Evolutionary conservation across 106 monocot species (phyloP).

Genomic region (Triglochin maritima): DNA sequence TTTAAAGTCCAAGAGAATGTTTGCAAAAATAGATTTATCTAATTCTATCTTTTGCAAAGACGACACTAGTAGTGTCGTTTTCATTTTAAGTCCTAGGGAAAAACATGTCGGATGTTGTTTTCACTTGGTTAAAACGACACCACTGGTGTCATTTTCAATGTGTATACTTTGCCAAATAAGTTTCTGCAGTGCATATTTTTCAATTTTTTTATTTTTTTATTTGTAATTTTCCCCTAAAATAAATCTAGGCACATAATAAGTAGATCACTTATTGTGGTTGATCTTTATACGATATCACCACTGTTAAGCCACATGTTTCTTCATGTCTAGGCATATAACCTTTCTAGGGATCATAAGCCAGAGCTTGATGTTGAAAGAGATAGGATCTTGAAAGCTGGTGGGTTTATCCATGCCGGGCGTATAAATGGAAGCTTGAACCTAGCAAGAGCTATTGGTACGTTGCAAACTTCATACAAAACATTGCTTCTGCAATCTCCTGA

Average conservation of each 20-base stretch:
- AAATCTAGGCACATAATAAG: not conserved
- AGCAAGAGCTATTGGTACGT: slow-evolving; percentile 75
- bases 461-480: not conserved
- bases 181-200: no score
- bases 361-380: slow-evolving; percentile 72
- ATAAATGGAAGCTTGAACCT: slow-evolving; percentile 91
- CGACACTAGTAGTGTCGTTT: no score
- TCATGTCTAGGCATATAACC: slow-evolving; percentile 53
- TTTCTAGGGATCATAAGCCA: slow-evolving; percentile 91
- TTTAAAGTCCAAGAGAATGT: no score
- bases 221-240: no score
- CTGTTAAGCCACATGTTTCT: not conserved
- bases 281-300: not conserved
- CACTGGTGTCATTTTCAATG: no score
- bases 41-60: no score
- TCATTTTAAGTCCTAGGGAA: no score
- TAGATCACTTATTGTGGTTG: not conserved
- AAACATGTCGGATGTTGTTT: no score
- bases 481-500: not conserved
- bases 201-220: no score
- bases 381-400: slow-evolving; percentile 81
- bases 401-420: slow-evolving; percentile 79
- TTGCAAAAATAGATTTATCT: no score
- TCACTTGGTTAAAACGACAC: no score
- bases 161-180: no score